A percentile compares a stretch with the other conserved stretches of the same genome.
Conservation (phyloP, 495 filamentous ascomycete genomes). For the Baudoinia panamericana region DNA sequence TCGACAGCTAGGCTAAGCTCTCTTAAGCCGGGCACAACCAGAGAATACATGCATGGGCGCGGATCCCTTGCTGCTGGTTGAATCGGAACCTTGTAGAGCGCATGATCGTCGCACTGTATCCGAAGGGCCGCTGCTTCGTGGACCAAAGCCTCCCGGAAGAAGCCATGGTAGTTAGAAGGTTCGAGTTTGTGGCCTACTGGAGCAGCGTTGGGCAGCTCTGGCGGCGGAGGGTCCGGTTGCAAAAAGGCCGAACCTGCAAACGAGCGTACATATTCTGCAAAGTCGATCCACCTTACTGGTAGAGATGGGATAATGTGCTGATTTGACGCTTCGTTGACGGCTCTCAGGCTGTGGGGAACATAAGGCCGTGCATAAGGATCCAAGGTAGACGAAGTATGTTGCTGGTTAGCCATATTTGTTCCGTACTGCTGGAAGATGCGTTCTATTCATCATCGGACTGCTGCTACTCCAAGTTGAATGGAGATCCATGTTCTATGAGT, state of each 20-base stretch:
- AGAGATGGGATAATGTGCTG: conserved; percentile 4
- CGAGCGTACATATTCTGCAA: conserved; percentile 5
- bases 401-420: too few species aligned
- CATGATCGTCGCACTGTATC: conserved; percentile 17
- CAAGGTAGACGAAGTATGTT: conserved; percentile 11
- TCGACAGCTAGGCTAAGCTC: conserved; percentile 19
- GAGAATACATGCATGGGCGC: conserved; percentile 5
- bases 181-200: neutral
- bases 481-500: too few species aligned
- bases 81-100: conserved; percentile 18
- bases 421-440: too few species aligned
- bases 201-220: neutral
- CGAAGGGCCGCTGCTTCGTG: conserved; percentile 5
- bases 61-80: neutral
- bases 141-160: conserved; percentile 19
- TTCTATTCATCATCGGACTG: too few species aligned
- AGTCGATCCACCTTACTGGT: conserved; percentile 10
- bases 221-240: neutral
- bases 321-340: conserved; percentile 22
- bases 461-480: too few species aligned
- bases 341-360: conserved; percentile 23
- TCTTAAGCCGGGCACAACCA: conserved; percentile 20
- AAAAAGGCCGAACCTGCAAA: conserved; percentile 20
- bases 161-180: conserved; percentile 9
- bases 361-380: conserved; percentile 30